Evolutionary conservation across 2,329 filamentous ascomycete species (phyloP), one percentile per base, ranked within the genome.

Genomic region (Aphanoascus verrucosus): DNA sequence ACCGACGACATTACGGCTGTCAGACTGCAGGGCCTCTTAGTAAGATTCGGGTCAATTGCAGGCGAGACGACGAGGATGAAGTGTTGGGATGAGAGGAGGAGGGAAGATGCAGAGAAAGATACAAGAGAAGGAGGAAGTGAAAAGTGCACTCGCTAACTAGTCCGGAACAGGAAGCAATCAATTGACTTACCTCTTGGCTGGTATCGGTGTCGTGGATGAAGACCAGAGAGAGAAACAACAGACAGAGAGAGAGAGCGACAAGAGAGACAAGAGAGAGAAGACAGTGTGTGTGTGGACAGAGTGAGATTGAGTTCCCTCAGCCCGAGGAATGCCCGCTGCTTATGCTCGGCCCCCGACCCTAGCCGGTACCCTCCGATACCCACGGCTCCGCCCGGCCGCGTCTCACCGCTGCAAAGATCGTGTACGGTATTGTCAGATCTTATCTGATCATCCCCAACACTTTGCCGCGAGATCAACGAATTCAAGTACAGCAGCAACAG

Each of bases 51-150:
- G 55, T 52, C 48, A 59, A 58, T 35, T 49, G 49, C 47, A 66
- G 53, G 23, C 3, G 23, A 28, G n/a, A n/a, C n/a, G n/a, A n/a
- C n/a, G n/a, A n/a, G n/a, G n/a, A n/a, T n/a, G n/a, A n/a, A n/a
- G n/a, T n/a, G n/a, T n/a, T 28, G 7, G 23, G 23, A 28, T 67
- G 69, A 52, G 68, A 69, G 41, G 67, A 70, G 6, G 75, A 75
- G 52, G 69, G 66, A 52, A 67, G 58, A 37, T 19, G 17, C 17
- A 19, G 38, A 42, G 20, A 5, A 19, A 60, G 65, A 67, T 19
- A 57, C 60, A n/a, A 61, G 64, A 35, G 63, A 67, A 42, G 72
- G 69, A 63, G 64, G 65, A 37, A n/a, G n/a, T n/a, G n/a, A n/a
- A n/a, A n/a, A n/a, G n/a, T n/a, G n/a, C n/a, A n/a, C n/a, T n/a